Evolutionary conservation across 1,284 basidiomycete species (phyloP), one percentile per base, ranked within the genome.

Genomic region (Megacollybia platyphylla): DNA sequence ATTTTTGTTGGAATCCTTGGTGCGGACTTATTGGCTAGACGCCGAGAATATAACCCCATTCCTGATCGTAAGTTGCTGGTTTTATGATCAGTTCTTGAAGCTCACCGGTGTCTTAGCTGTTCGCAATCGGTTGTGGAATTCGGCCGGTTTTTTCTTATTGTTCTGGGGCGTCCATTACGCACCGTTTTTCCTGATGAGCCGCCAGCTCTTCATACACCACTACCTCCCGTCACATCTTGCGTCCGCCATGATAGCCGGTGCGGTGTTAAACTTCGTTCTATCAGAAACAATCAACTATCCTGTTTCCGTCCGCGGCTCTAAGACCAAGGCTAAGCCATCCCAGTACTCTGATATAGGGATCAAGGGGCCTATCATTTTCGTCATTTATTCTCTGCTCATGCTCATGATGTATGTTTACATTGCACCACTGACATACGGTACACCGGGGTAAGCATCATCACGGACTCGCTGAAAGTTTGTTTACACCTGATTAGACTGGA

Each of bases 111-210:
- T 41, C 42, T 40, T 52, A 87, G 90, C 83, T 45, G 79, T 92
- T 26, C 87, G 92, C 42, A 90, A 92, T 56, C 79, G 96, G 36
- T 68, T 97, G 24, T 87, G 92, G 79, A 93, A 97, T 61, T 91
- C 91, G 42, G 79, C 87, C 17, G 91, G 94, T 29, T 97, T 97
- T 71, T 97, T 98, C 75, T 63, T 92, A 41, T 66, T 91, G 31
- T 79, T 94, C 7, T 99, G 96, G 96, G 82, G 77, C 5, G 88
- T 87, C 49, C 96, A 99, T 63, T 99, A 97, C 67, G 68, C 89
- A 56, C 96, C 96, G 8, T 99, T 98, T 76, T 98, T 88, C 80
- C 72, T 97, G 29, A 97, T 99, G 91, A 85, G 76, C 55, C 87
- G 96, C 43, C 96, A 99, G 58, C 73, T 94, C 28, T 97, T 97